These are phyloP conservation scores for Sideroxylon spinosum DNA, from an alignment of 179 eudicot species.

Conservation along the genomic window DNA sequence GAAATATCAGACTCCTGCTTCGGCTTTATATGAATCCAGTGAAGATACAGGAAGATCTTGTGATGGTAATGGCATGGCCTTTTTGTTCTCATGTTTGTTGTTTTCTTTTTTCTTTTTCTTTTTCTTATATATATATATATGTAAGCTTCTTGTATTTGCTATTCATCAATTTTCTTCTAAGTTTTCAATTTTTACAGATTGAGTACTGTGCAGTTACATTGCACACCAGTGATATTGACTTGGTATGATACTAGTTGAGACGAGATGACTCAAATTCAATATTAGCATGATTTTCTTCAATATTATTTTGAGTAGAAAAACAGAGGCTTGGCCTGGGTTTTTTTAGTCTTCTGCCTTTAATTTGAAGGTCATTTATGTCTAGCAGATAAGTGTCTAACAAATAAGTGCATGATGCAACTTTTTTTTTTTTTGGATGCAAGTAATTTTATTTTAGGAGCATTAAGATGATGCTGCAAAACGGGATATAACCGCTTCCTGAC, in stretches of 20 bases:
- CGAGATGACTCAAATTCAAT: neutral
- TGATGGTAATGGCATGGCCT: constrained; percentile 28
- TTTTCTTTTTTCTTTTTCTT: neutral
- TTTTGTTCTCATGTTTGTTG: neutral
- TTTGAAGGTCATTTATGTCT: neutral
- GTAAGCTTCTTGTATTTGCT: too few relatives aligned
- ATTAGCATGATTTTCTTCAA: neutral
- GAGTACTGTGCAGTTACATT: neutral
- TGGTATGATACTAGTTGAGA: neutral
- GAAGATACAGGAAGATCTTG: constrained; percentile 38
- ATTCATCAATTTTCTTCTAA: neutral
- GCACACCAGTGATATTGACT: neutral
- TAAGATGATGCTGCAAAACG: too few relatives aligned
- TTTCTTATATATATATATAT: too few relatives aligned
- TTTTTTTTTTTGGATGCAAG: too few relatives aligned
- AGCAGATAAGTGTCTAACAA: constrained; percentile 3
- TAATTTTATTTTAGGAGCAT: too few relatives aligned
- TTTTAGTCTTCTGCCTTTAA: neutral
- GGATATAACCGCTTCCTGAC: too few relatives aligned
- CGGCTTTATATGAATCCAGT: constrained; percentile 67
- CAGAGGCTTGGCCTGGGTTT: neutral
- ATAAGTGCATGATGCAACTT: neutral
- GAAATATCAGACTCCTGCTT: constrained; percentile 72
- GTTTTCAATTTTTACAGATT: neutral
- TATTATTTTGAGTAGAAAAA: neutral